phyloP scores from a whole-genome alignment of 1,284 basidiomycete genomes.

The Hemileia vastatrix region DNA sequence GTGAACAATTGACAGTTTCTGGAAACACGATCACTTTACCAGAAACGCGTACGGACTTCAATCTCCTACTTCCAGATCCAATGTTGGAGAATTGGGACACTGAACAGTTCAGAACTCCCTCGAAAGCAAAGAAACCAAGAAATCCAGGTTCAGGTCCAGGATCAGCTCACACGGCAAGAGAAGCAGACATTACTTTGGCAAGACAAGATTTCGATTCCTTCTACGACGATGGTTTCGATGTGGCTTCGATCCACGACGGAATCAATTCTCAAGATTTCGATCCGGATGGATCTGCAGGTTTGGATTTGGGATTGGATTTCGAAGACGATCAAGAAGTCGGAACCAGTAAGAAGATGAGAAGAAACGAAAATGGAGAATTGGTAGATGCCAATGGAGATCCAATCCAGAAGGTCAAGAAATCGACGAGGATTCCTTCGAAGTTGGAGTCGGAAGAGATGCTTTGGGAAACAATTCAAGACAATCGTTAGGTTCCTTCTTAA shows the following conservation, averaged over 20 bases:
- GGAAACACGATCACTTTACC: slow-evolving; percentile 77
- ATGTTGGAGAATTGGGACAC: slow-evolving; percentile 34
- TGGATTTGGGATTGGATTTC: slow-evolving; percentile 46
- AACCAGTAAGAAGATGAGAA: slow-evolving; percentile 8
- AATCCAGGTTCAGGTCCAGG: slow-evolving; percentile 10
- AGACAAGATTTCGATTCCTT: no score
- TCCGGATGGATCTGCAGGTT: slow-evolving; percentile 36
- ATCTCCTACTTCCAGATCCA: slow-evolving; percentile 64
- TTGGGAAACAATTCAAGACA: background rate
- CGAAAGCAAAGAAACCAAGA: slow-evolving; percentile 5
- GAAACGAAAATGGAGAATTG: slow-evolving; percentile 29
- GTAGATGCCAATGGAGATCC: slow-evolving; percentile 34
- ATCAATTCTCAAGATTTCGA: slow-evolving; percentile 39
- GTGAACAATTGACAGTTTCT: slow-evolving; percentile 78
- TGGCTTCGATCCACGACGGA: slow-evolving; percentile 29
- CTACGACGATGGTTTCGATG: slow-evolving; percentile 32
- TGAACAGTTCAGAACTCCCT: slow-evolving; percentile 1
- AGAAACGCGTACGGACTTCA: slow-evolving; percentile 61
- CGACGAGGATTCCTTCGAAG: slow-evolving; percentile 57
- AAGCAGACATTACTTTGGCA: slow-evolving; percentile 26
- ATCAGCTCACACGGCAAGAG: slow-evolving; percentile 26
- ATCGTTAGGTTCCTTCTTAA: background rate
- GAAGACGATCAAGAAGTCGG: slow-evolving; percentile 53
- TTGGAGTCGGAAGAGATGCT: slow-evolving; percentile 10
- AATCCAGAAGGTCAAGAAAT: slow-evolving; percentile 56